Percentiles rank a stretch among this genome's conserved stretches.
Conservation (phyloP, 176 grass and related monocot species). For the Thinopyrum elongatum region DNA sequence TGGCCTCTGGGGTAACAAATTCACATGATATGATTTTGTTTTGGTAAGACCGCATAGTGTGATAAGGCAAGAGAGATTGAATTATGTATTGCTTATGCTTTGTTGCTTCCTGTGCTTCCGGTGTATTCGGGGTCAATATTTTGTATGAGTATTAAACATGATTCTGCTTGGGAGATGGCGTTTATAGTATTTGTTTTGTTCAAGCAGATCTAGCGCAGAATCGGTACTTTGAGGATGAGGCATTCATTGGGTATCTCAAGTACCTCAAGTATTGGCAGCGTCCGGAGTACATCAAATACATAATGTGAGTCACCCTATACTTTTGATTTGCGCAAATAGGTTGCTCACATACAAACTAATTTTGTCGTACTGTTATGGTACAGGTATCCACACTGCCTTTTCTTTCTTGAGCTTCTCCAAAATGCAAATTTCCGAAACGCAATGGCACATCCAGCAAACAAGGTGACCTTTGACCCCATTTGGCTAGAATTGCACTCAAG, state of each 20-base stretch:
- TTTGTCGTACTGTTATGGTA: conserved; percentile 2
- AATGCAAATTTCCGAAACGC: conserved; percentile 88
- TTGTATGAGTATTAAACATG: neutral
- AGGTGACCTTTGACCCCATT: conserved; percentile 48
- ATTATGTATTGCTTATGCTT: neutral
- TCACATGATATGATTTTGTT: neutral
- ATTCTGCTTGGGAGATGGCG: neutral
- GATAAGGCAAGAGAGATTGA: neutral
- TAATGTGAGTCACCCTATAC: conserved; percentile 62
- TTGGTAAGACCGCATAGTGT: neutral
- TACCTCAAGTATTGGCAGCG: conserved; percentile 94
- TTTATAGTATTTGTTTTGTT: conserved; percentile 20
- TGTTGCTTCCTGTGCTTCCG: neutral
- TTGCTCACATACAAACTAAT: neutral
- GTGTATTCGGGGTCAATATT: neutral
- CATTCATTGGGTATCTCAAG: conserved; percentile 89
- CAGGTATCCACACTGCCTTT: conserved; percentile 98
- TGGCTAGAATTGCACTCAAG: neutral
- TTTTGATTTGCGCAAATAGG: neutral
- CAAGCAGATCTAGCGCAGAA: conserved; percentile 90
- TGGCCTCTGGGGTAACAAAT: neutral
- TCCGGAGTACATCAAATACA: conserved; percentile 91
- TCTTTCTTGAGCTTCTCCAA: conserved; percentile 98
- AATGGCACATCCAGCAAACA: conserved; percentile 97
- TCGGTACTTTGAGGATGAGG: conserved; percentile 93